Base-by-base conservation (phyloP, 257 asterid species). In the Henckelia pumila region DNA sequence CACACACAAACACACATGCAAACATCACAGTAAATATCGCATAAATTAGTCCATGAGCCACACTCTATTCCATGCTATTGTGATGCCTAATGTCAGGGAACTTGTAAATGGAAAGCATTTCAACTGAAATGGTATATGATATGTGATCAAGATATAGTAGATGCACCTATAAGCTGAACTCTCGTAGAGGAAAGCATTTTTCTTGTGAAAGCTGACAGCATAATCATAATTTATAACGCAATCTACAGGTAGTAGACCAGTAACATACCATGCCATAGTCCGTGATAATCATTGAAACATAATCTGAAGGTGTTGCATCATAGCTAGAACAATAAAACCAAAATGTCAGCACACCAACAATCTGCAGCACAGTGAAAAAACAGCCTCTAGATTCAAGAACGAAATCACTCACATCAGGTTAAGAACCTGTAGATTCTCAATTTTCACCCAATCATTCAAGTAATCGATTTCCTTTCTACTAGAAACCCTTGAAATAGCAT, bases 181-280 rank as follows among this genome's bases (percentile, higher is more conserved):
- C 53, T 16, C 16, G 53, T 47, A 47, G 53, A 8, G n/a, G 40
- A 29, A 17, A 29, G 25, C 29, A 32, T 57, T 37, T 53, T 23
- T 37, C 28, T 2, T 7, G 33, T 28, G 26, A 14, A 1, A 53
- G 19, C 28, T n/a, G 32, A 58, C 24, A 67, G 50, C 25, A 67
- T 21, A 59, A 21, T 32, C 65, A 66, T 21, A 50, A 21, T 57
- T 59, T 50, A 67, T 40, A 71, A 56, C 21, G 32, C 44, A 37
- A 63, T 60, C 26, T 40, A 13, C 50, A 40, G n/a, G 17, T n/a
- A 40, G n/a, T 1, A 40, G 4, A 47, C 20, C 20, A 16, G 16
- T 20, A 59, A 76, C 98, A 78, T 80, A 91, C 96, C 98, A 87
- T 85, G 80, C 98, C 98, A 76, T 85, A 87, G 76, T 91, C 98